A percentile compares a stretch with the other conserved stretches of the same genome.
phyloP scores from a whole-genome alignment of 768 basidiomycete species.

The Leccinum truebloodii region DNA sequence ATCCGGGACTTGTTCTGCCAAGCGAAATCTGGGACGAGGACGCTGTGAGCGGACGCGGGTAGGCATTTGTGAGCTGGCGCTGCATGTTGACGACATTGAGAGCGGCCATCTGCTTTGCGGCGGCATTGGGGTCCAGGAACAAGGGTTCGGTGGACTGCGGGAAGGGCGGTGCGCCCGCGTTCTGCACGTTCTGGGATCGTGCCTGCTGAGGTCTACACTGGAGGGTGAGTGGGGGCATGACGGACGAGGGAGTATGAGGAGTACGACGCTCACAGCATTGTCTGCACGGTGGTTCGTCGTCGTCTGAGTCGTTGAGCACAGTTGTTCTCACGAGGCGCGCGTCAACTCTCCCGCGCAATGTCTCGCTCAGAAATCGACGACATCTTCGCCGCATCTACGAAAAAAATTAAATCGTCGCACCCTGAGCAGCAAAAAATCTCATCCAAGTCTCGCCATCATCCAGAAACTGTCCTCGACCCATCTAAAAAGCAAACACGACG shows the following conservation, averaged over 20 bases:
- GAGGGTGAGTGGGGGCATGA: slow-evolving; percentile 1
- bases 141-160: slow-evolving; percentile 36
- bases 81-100: slow-evolving; percentile 57
- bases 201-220: slow-evolving; percentile 43
- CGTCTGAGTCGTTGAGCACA: slow-evolving; percentile 12
- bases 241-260: neutral
- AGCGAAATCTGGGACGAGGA: slow-evolving; percentile 35
- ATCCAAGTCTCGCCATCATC: slow-evolving; percentile 14
- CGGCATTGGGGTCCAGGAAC: slow-evolving; percentile 65
- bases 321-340: slow-evolving; percentile 18
- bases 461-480: slow-evolving; percentile 70
- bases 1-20: slow-evolving; percentile 65
- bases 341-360: slow-evolving; percentile 31
- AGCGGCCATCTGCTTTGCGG: slow-evolving; percentile 81
- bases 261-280: slow-evolving; percentile 35
- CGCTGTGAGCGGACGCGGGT: slow-evolving; percentile 46
- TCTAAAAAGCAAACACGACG: slow-evolving; percentile 39
- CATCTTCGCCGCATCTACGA: slow-evolving; percentile 64
- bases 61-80: slow-evolving; percentile 54
- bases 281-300: slow-evolving; percentile 14
- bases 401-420: slow-evolving; percentile 32
- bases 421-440: slow-evolving; percentile 1
- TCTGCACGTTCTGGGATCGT: slow-evolving; percentile 26
- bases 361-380: slow-evolving; percentile 80
- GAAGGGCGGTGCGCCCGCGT: slow-evolving; percentile 17